Evolutionary conservation across 192 early-diverging fungal species (phyloP), one percentile per base, ranked within the genome.

Genomic region (Linnemannia schmuckeri): DNA sequence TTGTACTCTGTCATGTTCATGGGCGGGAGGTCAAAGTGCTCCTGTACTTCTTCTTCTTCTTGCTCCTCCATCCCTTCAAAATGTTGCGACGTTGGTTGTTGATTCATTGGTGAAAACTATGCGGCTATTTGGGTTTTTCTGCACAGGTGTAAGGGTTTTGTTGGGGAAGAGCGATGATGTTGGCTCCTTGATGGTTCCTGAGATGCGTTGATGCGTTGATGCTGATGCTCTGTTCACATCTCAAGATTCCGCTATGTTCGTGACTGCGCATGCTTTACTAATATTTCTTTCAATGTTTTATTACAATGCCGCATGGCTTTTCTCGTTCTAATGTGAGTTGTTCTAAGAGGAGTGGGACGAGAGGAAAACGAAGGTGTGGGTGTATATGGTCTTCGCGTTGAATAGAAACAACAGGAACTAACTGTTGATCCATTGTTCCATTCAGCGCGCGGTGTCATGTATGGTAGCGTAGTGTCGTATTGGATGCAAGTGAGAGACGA

Each of bases 1-100:
- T 92, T 92, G 76, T 92, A 92, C 73, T 89, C 90, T 74, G 89
- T 82, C 91, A 92, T 92, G 18, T 89, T 76, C 91, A 92, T 90
- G 46, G 66, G 17, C 9, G 85, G 85, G 12, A 87, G 70, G 47
- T 87, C 85, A 70, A 75, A 78, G 1, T 79, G 54, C n/a, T 79
- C 70, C 24, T 40, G 30, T 35, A 57, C 20, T 33, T 55, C 38
- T 57, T 57, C 10, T 12, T 75, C 38, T 57, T 57, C 10, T 10
- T 75, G 40, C 46, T 49, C 72, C 18, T 71, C 70, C 70, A 41
- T 71, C 70, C 27, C 27, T 27, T 30, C 30, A 66, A 33, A 27
- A n/a, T 27, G 57, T 61, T 33, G 12, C 1, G 61, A 35, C 15
- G n/a, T 0, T 33, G 61, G 61, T 52, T 52, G 49, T 52, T 52